A percentile compares a stretch with the other conserved stretches of the same genome.
These are phyloP conservation scores for Pseudozyma sp. DNA, from an alignment of 1,284 basidiomycete species.

Conservation along the genomic window DNA sequence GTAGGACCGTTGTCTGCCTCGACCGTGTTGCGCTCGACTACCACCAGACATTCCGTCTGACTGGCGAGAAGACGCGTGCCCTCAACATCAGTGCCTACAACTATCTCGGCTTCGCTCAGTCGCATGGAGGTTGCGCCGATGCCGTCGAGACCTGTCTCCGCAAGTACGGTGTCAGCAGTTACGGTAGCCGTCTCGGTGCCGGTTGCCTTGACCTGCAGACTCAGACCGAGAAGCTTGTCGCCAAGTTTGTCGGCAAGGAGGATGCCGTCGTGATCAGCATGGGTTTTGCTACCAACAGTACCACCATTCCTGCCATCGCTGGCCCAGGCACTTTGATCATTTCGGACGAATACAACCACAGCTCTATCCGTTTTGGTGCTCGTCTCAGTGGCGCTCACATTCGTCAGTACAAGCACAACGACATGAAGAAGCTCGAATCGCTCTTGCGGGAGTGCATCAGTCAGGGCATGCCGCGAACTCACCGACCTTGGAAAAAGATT, in stretches of 20 bases:
- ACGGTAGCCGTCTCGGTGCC: slow-evolving; percentile 83
- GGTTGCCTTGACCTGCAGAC: slow-evolving; percentile 86
- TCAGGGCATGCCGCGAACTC: slow-evolving; percentile 96
- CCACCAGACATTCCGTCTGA: slow-evolving; percentile 82
- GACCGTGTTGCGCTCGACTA: slow-evolving; percentile 87
- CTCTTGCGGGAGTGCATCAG: slow-evolving; percentile 91
- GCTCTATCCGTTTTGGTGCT: slow-evolving; percentile 92
- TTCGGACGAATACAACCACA: slow-evolving; percentile 96
- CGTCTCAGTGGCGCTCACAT: slow-evolving; percentile 89
- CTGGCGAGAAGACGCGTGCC: slow-evolving; percentile 83
- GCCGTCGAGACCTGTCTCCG: slow-evolving; percentile 77
- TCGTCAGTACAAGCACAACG: slow-evolving; percentile 96
- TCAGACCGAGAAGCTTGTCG: slow-evolving; percentile 86
- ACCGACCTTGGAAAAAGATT: slow-evolving; percentile 99
- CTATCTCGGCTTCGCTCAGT: slow-evolving; percentile 98
- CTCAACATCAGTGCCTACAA: slow-evolving; percentile 99
- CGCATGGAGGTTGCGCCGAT: slow-evolving; percentile 90
- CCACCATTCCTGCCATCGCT: slow-evolving; percentile 90
- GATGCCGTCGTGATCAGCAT: slow-evolving; percentile 91
- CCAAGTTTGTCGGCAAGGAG: slow-evolving; percentile 88
- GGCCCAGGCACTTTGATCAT: slow-evolving; percentile 93
- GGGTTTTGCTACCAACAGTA: slow-evolving; percentile 98
- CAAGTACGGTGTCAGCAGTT: slow-evolving; percentile 77
- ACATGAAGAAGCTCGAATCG: slow-evolving; percentile 85
- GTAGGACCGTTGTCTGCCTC: slow-evolving; percentile 87